Evolutionary conservation across 2,329 filamentous ascomycete genomes (phyloP).

Genomic region (Colletotrichum eleusines): DNA sequence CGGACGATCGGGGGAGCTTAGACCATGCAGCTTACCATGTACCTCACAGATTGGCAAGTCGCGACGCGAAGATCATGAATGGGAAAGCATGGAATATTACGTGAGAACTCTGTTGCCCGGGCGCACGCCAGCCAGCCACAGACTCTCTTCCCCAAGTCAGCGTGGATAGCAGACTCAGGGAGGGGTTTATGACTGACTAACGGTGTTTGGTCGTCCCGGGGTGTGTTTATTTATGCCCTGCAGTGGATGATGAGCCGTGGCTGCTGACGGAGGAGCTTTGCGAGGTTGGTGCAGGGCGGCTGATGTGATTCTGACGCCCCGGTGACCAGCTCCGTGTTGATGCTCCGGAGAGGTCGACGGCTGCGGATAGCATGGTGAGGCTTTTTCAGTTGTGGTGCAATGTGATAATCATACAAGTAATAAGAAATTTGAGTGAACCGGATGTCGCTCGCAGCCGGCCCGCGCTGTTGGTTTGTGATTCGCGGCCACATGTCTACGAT

Average conservation of each 20-base stretch:
- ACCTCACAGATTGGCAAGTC: not conserved
- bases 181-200: not conserved
- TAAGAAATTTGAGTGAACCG: not conserved
- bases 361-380: not conserved
- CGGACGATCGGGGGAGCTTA: not conserved
- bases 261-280: constrained; percentile 1
- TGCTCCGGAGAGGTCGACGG: not conserved
- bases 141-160: not conserved
- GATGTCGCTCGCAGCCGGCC: not conserved
- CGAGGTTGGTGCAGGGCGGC: not conserved
- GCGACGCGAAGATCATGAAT: not conserved
- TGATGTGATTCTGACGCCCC: constrained; percentile 5
- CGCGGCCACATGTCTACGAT: no score
- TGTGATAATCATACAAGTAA: not conserved
- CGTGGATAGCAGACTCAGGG: not conserved
- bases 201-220: not conserved
- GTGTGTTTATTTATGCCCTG: not conserved
- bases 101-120: constrained; percentile 26
- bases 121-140: constrained; percentile 12
- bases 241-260: not conserved
- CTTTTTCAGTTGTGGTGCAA: not conserved
- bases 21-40: constrained; percentile 5
- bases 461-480: not conserved
- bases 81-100: constrained; percentile 5
- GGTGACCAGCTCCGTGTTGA: not conserved